phyloP scores from a whole-genome alignment of 495 filamentous ascomycete species.

The Penicillium crystallinum region DNA sequence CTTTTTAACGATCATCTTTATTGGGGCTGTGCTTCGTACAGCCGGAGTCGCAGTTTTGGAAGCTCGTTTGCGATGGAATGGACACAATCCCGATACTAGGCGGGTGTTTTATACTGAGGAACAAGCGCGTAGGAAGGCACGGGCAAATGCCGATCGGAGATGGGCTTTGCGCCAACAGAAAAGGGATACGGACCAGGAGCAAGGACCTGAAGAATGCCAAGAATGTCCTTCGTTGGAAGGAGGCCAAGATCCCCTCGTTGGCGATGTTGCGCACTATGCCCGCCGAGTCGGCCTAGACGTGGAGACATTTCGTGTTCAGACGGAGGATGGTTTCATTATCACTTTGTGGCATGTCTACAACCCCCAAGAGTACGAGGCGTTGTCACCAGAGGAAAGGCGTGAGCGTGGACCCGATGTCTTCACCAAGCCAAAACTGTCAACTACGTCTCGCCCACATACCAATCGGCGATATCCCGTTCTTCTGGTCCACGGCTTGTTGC shows the following conservation, averaged over 20 bases:
- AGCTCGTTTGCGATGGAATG: slow-evolving; percentile 44
- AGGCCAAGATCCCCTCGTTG: slow-evolving; percentile 69
- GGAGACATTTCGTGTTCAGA: slow-evolving; percentile 80
- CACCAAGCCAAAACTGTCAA: slow-evolving; percentile 12
- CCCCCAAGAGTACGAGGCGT: slow-evolving; percentile 61
- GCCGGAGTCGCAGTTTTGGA: slow-evolving; percentile 46
- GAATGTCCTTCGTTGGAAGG: slow-evolving; percentile 71
- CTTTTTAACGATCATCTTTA: slow-evolving; percentile 70
- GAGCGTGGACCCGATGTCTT: slow-evolving; percentile 33
- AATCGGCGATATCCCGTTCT: slow-evolving; percentile 80
- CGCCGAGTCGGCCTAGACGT: slow-evolving; percentile 81
- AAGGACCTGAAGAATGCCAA: slow-evolving; percentile 50
- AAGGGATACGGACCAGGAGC: slow-evolving; percentile 32
- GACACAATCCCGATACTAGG: slow-evolving; percentile 50
- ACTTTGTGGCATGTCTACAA: slow-evolving; percentile 87
- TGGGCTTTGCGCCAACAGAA: slow-evolving; percentile 54
- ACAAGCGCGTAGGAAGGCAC: slow-evolving; percentile 44
- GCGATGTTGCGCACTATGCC: slow-evolving; percentile 84
- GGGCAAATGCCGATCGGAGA: slow-evolving; percentile 50
- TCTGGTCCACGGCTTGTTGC: slow-evolving; percentile 82
- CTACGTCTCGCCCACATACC: slow-evolving; percentile 4
- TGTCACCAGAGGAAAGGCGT: slow-evolving; percentile 32
- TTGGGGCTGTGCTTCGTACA: slow-evolving; percentile 62
- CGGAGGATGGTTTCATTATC: slow-evolving; percentile 92
- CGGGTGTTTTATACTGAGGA: slow-evolving; percentile 72